Evolutionary conservation across 1,284 basidiomycete species (phyloP).

Genomic region (Cystobasidium pallidum): DNA sequence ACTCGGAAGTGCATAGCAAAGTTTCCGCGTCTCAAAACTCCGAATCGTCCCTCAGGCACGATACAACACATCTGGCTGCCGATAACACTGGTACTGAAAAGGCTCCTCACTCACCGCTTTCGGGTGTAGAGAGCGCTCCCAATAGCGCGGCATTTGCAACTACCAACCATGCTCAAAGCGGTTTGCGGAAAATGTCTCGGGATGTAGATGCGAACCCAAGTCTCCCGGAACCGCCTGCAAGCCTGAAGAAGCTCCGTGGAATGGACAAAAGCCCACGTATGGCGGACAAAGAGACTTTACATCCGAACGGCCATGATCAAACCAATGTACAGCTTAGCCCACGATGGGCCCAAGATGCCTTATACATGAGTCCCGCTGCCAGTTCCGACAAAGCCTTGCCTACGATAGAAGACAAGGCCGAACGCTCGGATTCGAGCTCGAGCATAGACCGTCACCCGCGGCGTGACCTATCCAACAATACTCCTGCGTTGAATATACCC

Average conservation of each 20-base stretch:
- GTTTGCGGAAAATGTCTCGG: neutral
- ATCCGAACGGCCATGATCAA: neutral
- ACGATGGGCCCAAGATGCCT: neutral
- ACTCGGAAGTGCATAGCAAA: neutral
- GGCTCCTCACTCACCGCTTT: neutral
- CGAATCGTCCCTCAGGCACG: neutral
- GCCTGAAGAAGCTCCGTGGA: constrained; percentile 35
- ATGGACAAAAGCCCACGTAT: constrained; percentile 20
- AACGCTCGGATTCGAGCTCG: neutral
- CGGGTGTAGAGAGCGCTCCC: neutral
- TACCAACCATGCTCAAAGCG: neutral
- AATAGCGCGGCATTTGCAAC: neutral
- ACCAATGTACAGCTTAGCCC: neutral
- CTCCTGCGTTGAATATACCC: constrained; percentile 14
- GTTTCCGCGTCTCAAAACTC: neutral
- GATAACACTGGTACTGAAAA: neutral
- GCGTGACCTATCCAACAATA: neutral
- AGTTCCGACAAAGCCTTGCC: neutral
- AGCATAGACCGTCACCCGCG: neutral
- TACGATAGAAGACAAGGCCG: neutral
- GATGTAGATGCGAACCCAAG: neutral
- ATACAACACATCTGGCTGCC: neutral
- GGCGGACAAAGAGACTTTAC: constrained; percentile 5
- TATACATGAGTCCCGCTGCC: constrained; percentile 12
- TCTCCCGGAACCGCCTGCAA: constrained; percentile 34